Base-by-base conservation (phyloP, 2,329 filamentous ascomycete genomes). In the Aspergillus sojae region DNA sequence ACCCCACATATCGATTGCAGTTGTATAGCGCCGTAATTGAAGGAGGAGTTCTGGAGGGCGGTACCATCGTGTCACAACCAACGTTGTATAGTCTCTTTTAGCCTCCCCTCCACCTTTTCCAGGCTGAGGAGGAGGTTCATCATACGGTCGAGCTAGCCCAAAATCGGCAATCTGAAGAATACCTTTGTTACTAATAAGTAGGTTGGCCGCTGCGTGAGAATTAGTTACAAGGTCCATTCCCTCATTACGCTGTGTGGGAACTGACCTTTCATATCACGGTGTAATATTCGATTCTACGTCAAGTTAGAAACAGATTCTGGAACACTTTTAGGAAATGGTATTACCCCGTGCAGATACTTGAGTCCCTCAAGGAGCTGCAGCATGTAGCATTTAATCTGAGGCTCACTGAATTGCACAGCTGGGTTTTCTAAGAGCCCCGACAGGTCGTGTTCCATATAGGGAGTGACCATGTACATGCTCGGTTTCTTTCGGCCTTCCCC, bases 391-490 rank as follows among this genome's bases (percentile, higher is more conserved):
- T 99, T 99, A 79, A 98, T 96, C 77, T 98, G 94, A 5, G 92
- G 86, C 73, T 94, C 90, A 56, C 91, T 91, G 73, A 99, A 94
- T 46, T 87, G 86, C 45, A 99, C 94, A 7, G 90, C 89, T 11
- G 94, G 94, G 72, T 99, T 99, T 77, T 98, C 95, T 72, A 99
- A 88, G 34, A 99, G 87, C 52, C 95, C 95, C 10, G 94, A 96
- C n/a, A 99, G 86, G 79, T 99, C 95, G 80, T 99, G 95, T 72
- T 98, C 94, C 93, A 98, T 97, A 78, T 99, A 99, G 7, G 94
- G 95, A 52, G 90, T 97, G 58, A 96, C 94, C 95, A 99, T 99
- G 80, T 98, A 98, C 84, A 99, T 93, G 70, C 94, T 94, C 73
- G 78, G 84, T 80, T 81, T 86, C 78, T 92, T 93, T 70, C 90